A percentile compares a stretch with the other conserved stretches of the same genome.
Evolutionary conservation across 768 basidiomycete genomes (phyloP).

Genomic region (Amanita pallidorosea): DNA sequence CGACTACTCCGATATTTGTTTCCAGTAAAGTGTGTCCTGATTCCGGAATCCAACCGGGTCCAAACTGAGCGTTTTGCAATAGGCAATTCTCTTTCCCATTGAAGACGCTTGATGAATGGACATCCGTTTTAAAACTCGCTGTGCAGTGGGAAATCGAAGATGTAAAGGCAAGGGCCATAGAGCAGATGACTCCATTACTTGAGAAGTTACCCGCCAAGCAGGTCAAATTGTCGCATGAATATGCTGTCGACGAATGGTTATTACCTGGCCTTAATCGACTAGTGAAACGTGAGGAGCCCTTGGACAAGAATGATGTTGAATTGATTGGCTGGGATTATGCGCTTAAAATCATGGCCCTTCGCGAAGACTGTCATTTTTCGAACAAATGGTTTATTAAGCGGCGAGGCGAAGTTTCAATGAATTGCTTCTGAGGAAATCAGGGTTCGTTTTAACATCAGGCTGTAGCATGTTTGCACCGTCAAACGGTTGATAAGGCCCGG

Average conservation of each 20-base stretch:
- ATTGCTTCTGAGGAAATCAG: neutral
- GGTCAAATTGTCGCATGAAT: slow-evolving; percentile 15
- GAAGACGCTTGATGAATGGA: slow-evolving; percentile 15
- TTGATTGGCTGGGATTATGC: slow-evolving; percentile 13
- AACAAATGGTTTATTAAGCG: neutral
- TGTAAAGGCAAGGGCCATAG: slow-evolving; percentile 16
- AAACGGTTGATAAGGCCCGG: no score
- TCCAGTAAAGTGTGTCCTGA: slow-evolving; percentile 6
- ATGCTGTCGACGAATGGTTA: slow-evolving; percentile 19
- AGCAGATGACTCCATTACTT: slow-evolving; percentile 11
- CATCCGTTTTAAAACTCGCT: slow-evolving; percentile 21
- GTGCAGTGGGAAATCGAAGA: slow-evolving; percentile 22
- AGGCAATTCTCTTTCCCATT: neutral
- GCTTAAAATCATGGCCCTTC: slow-evolving; percentile 12
- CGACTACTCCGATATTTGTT: slow-evolving; percentile 10
- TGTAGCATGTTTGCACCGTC: neutral
- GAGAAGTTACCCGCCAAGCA: slow-evolving; percentile 12
- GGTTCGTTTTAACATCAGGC: neutral
- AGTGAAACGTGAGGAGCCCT: slow-evolving; percentile 12
- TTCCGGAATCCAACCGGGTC: no score
- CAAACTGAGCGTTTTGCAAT: neutral
- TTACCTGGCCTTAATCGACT: slow-evolving; percentile 13
- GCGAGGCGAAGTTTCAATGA: neutral
- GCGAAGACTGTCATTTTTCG: slow-evolving; percentile 6
- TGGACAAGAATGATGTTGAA: slow-evolving; percentile 12